phyloP scores from a whole-genome alignment of 495 filamentous ascomycete species.

The Xylaria nigripes region DNA sequence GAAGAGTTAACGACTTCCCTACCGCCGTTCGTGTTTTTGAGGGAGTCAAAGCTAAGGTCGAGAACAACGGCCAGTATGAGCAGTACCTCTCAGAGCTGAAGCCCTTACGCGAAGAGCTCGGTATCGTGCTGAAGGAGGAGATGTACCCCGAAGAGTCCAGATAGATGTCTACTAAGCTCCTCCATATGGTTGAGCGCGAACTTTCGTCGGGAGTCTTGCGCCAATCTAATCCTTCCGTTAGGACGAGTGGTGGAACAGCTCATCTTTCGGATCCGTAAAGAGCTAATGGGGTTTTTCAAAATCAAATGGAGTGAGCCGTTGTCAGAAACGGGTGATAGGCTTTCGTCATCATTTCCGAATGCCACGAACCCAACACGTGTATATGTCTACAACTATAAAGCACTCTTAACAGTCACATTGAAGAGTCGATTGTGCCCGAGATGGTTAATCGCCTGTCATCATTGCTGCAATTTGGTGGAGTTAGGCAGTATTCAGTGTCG shows the following conservation, averaged over 20 bases:
- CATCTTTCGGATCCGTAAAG: neutral
- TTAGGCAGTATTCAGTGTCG: too few relatives aligned
- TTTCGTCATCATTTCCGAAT: slow-evolving; percentile 8
- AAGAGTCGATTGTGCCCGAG: slow-evolving; percentile 8
- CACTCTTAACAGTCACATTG: slow-evolving; percentile 7
- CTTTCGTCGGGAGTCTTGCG: neutral
- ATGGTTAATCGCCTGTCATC: neutral
- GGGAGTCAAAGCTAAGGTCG: slow-evolving; percentile 98
- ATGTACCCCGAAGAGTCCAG: slow-evolving; percentile 72
- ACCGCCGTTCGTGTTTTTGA: slow-evolving; percentile 97
- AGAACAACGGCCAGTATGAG: slow-evolving; percentile 95
- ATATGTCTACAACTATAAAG: slow-evolving; percentile 22
- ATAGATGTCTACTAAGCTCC: slow-evolving; percentile 28
- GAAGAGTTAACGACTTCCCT: slow-evolving; percentile 96
- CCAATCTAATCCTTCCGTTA: neutral
- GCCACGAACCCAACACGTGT: slow-evolving; percentile 17
- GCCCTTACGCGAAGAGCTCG: slow-evolving; percentile 85
- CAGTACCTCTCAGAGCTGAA: slow-evolving; percentile 94
- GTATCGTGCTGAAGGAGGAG: slow-evolving; percentile 85
- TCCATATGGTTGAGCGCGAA: neutral
- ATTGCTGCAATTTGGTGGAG: neutral
- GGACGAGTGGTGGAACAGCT: neutral
- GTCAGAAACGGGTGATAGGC: slow-evolving; percentile 6
- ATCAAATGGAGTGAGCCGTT: neutral
- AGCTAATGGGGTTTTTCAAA: neutral